Percentiles rank a stretch among this genome's conserved stretches.
Conservation (phyloP, 441 rosid genomes). For the Adansonia rubrostipa region DNA sequence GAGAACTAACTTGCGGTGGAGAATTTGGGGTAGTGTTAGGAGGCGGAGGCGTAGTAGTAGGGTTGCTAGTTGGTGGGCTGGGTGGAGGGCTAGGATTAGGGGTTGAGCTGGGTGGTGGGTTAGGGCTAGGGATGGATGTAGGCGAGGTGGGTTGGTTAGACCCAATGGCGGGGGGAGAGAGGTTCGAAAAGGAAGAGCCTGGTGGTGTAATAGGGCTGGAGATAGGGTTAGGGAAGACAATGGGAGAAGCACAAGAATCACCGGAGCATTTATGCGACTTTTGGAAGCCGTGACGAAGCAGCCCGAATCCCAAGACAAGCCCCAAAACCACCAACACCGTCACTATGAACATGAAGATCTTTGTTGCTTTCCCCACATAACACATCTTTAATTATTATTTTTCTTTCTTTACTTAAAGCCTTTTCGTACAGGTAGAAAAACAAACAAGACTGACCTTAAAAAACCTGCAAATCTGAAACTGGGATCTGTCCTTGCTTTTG, state of each 20-base stretch:
- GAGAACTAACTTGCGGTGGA: slow-evolving; percentile 41
- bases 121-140: slow-evolving; percentile 33
- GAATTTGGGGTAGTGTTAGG: slow-evolving; percentile 27
- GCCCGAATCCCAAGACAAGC: slow-evolving; percentile 66
- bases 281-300: slow-evolving; percentile 50
- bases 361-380: slow-evolving; percentile 91
- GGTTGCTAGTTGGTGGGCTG: slow-evolving; percentile 18
- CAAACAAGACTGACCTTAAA: neutral
- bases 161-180: slow-evolving; percentile 19
- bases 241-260: slow-evolving; percentile 45
- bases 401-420: neutral
- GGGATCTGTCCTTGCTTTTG: neutral
- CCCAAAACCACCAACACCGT: slow-evolving; percentile 72
- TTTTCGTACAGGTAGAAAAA: neutral
- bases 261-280: slow-evolving; percentile 61
- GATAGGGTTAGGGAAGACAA: slow-evolving; percentile 41
- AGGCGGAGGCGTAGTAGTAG: slow-evolving; percentile 25
- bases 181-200: neutral
- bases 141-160: slow-evolving; percentile 37
- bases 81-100: slow-evolving; percentile 36
- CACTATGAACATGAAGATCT: slow-evolving; percentile 90
- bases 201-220: slow-evolving; percentile 32
- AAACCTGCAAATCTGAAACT: slow-evolving; percentile 23
- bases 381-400: slow-evolving; percentile 43
- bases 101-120: slow-evolving; percentile 31